Base-by-base conservation (phyloP, 179 eudicot species). In the Silene noctiflora region DNA sequence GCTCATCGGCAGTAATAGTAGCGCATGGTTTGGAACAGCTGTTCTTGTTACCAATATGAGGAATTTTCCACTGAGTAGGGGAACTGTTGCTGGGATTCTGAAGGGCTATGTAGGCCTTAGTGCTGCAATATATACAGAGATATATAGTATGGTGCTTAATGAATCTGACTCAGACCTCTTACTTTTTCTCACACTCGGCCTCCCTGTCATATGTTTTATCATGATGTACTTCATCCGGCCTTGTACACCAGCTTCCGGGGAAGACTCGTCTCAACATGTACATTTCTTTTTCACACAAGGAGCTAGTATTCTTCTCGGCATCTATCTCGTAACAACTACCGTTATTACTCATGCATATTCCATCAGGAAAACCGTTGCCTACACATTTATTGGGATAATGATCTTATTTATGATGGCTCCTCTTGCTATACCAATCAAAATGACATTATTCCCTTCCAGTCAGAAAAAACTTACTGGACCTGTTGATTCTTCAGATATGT, bases 41-140 rank as follows among this genome's bases (percentile, higher is more conserved):
- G 91, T 92, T 33, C 94, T 92, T 17, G 97, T 90, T 1, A 89
- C 94, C 69, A 92, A 92, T 69, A 89, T 92, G 96, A 86, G 92
- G 76, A 94, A 94, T 78, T 94, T 94, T 69, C 97, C 98, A 59
- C 83, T 87, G 25, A 94, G 97, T 76, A 86, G 98, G 75, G 98
- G 98, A 62, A 92, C 94, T 10, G 92, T 94, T 68, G 91, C 96
- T 22, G 98, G 98, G 35, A 84, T 94, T 76, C 89, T 92, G 16
- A 94, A 94, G 83, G 98, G 97, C 22, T 94, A 92, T 53, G 65
- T 82, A 6, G 98, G 97, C 20, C 78, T 92, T 5, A 89, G 97
- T 89, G 98, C 96, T 51, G 92, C 94, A 35, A 88, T 94, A 10
- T 92, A 75, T 74, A 90, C 96, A 10, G 96, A 87, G 59, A 71